Evolutionary conservation across 148 eudicot species (phyloP).

Genomic region (Chenopodium berlandieri): DNA sequence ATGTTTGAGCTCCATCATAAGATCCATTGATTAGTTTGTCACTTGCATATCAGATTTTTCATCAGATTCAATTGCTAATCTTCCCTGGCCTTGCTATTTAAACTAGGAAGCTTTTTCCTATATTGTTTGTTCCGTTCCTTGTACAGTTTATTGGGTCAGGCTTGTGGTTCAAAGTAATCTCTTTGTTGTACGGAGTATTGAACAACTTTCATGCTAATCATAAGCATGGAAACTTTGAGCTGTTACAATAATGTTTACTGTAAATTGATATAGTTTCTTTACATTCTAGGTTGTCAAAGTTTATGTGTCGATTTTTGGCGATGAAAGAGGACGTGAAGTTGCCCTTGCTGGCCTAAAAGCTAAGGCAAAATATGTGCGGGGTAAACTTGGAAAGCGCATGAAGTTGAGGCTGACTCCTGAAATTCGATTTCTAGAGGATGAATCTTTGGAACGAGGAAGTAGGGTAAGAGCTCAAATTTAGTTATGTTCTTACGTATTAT

Average conservation of each 20-base stretch:
- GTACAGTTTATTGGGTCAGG: neutral
- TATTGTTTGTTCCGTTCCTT: neutral
- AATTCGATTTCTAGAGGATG: slow-evolving; percentile 89
- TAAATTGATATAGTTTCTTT: slow-evolving; percentile 7
- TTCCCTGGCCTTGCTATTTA: neutral
- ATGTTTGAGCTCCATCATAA: neutral
- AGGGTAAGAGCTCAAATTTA: slow-evolving; percentile 51
- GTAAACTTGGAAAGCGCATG: slow-evolving; percentile 84
- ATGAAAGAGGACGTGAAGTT: slow-evolving; percentile 93
- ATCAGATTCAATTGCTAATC: neutral
- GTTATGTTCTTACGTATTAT: neutral
- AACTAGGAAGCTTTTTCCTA: neutral
- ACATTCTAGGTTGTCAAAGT: slow-evolving; percentile 82
- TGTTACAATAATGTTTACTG: neutral
- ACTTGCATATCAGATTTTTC: neutral
- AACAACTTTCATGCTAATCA: neutral
- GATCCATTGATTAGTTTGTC: neutral
- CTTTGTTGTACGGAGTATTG: neutral
- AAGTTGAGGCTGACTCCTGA: slow-evolving; percentile 91
- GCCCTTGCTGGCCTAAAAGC: slow-evolving; percentile 85
- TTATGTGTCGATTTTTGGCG: slow-evolving; percentile 92
- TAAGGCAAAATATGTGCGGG: slow-evolving; percentile 85
- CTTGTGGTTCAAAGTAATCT: neutral
- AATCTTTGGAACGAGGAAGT: slow-evolving; percentile 91
- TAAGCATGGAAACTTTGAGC: neutral